Conservation (phyloP, 108 stramenopile species). For the Stephanodiscus minutulus region DNA sequence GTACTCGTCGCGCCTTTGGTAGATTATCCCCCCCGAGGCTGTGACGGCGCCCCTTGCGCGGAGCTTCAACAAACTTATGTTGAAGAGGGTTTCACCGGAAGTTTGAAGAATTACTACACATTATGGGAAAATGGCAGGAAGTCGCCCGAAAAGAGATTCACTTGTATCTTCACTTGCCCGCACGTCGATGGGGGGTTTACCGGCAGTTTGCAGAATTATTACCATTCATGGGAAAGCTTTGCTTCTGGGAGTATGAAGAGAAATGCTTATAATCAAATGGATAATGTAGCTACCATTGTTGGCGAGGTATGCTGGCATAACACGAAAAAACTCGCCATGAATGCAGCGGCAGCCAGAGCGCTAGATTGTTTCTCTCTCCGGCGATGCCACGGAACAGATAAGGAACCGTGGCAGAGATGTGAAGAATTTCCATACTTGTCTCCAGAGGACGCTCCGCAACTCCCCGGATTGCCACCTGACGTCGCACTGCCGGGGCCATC, state of each 20-base stretch:
- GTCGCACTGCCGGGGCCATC: conserved; percentile 9
- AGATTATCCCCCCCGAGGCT: conserved; percentile 23
- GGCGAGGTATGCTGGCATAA: conserved; percentile 22
- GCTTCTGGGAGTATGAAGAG: conserved; percentile 1
- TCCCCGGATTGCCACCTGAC: conserved; percentile 21
- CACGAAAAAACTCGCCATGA: conserved; percentile 24
- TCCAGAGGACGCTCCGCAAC: conserved; percentile 13
- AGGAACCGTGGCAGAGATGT: conserved; percentile 23
- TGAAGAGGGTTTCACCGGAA: neutral
- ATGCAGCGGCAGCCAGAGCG: conserved; percentile 29
- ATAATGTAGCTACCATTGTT: neutral
- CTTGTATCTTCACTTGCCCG: conserved; percentile 32
- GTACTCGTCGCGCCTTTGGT: conserved; percentile 10
- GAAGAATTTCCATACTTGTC: conserved; percentile 16
- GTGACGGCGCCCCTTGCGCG: conserved; percentile 26
- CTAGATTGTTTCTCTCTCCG: conserved; percentile 29
- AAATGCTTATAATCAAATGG: neutral
- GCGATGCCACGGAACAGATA: conserved; percentile 19
- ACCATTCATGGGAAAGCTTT: conserved; percentile 20
- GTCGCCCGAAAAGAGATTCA: conserved; percentile 10
- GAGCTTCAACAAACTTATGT: conserved; percentile 27
- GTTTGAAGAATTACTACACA: conserved; percentile 25
- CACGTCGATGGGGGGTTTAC: too few species aligned
- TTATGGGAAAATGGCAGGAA: conserved; percentile 13
- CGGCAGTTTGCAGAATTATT: too few species aligned